phyloP scores from a whole-genome alignment of 192 early-diverging fungal species.

The Coemansia guatemalensis region DNA sequence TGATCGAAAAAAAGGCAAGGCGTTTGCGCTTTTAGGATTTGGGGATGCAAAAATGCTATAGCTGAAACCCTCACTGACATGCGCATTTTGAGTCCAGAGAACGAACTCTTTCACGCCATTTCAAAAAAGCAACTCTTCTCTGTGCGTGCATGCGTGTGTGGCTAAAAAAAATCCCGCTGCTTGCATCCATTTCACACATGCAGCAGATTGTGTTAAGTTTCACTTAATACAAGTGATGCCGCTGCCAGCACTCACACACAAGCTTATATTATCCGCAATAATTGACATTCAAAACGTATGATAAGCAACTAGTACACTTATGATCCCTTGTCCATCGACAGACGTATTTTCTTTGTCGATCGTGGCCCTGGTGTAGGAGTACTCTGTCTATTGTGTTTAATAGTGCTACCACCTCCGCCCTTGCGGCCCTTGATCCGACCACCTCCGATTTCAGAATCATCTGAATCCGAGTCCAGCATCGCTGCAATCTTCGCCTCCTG shows the following conservation, averaged over 20 bases:
- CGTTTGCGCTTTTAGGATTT: no score
- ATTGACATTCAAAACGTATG: no score
- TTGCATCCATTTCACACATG: no score
- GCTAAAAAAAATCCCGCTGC: not conserved
- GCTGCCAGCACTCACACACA: not conserved
- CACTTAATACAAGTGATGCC: not conserved
- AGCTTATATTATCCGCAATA: no score
- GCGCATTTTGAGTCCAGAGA: no score
- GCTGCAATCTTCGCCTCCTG: conserved; percentile 48
- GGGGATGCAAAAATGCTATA: no score
- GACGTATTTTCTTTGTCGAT: conserved; percentile 39
- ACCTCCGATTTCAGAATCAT: conserved; percentile 23
- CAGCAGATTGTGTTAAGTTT: no score
- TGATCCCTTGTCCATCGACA: conserved; percentile 33
- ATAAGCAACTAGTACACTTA: not conserved
- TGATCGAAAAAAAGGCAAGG: no score
- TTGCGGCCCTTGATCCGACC: conserved; percentile 3
- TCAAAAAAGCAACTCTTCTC: no score
- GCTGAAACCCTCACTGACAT: no score
- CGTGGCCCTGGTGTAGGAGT: conserved; percentile 26
- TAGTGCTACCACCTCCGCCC: conserved; percentile 34
- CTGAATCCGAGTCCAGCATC: conserved; percentile 49
- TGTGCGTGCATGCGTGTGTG: not conserved
- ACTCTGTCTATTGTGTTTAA: conserved; percentile 35
- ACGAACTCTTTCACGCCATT: no score